phyloP scores from a whole-genome alignment of 257 asterid species.

The Solanum microdontum region DNA sequence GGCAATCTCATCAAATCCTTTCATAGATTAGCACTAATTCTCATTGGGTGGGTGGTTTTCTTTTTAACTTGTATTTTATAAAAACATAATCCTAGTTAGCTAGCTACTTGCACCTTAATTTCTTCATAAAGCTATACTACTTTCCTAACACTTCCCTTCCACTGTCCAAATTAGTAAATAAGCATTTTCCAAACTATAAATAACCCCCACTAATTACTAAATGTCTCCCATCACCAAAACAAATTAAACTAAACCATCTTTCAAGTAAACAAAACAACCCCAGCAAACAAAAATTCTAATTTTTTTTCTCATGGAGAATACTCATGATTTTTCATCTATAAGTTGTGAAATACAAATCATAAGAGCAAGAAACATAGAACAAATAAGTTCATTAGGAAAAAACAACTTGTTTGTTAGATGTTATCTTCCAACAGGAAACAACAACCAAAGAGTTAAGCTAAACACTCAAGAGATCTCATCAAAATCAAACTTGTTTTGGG shows the following conservation, averaged over 20 bases:
- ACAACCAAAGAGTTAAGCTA: constrained; percentile 28
- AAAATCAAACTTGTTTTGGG: constrained; percentile 33
- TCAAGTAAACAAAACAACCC: not conserved
- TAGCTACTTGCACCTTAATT: not conserved
- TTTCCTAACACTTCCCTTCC: not conserved
- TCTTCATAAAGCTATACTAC: not conserved
- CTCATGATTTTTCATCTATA: not conserved
- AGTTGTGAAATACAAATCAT: constrained; percentile 27
- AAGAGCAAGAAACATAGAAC: constrained; percentile 31
- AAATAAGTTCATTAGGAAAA: constrained; percentile 7
- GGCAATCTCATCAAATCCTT: not conserved
- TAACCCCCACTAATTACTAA: not conserved
- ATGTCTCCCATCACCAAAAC: constrained; percentile 6
- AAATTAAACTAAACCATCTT: not conserved
- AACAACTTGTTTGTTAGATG: constrained; percentile 43
- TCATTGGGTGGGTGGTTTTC: constrained; percentile 9
- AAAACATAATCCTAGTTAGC: not conserved
- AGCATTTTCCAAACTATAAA: constrained; percentile 9
- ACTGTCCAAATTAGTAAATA: not conserved
- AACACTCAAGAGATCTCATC: constrained; percentile 37
- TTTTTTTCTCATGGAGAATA: constrained; percentile 12
- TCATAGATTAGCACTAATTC: not conserved
- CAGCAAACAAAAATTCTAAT: not conserved
- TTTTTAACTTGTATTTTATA: not conserved
- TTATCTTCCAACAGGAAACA: constrained; percentile 36